phyloP scores from a whole-genome alignment of 148 eudicot species.

The Rhododendron kiyosumense region DNA sequence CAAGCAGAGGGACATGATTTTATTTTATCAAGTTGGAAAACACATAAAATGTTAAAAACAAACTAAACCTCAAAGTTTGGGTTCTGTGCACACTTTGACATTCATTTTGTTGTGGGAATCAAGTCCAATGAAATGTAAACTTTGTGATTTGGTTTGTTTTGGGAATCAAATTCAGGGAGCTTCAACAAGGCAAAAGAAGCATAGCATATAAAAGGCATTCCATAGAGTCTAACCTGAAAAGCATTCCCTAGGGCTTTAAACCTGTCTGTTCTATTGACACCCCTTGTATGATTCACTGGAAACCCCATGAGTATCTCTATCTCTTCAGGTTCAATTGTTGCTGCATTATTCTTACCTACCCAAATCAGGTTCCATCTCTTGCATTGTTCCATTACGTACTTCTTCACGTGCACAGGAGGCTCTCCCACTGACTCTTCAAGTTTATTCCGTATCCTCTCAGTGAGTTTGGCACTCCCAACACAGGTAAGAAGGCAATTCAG shows the following conservation, averaged over 20 bases:
- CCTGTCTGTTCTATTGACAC: constrained; percentile 69
- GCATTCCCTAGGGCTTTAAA: constrained; percentile 78
- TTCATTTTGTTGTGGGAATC: neutral
- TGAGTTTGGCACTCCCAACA: constrained; percentile 57
- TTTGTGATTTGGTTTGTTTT: neutral
- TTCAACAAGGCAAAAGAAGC: neutral
- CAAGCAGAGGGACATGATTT: neutral
- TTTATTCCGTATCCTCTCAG: constrained; percentile 54
- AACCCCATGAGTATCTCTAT: constrained; percentile 74
- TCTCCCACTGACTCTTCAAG: constrained; percentile 46
- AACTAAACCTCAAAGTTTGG: too few relatives aligned
- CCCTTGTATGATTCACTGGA: constrained; percentile 77
- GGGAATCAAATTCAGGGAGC: neutral
- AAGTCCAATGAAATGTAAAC: neutral
- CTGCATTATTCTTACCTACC: constrained; percentile 82
- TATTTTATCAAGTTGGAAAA: too few relatives aligned
- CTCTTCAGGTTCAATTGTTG: constrained; percentile 83
- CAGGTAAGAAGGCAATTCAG: constrained; percentile 73
- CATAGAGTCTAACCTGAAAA: constrained; percentile 48
- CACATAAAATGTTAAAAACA: too few relatives aligned
- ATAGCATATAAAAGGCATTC: neutral
- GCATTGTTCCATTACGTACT: constrained; percentile 47
- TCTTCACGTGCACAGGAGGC: constrained; percentile 50
- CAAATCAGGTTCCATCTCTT: constrained; percentile 78
- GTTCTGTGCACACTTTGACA: neutral